These are phyloP conservation scores for Fragaria iinumae DNA, from an alignment of 306 rosid genomes.

Conservation along the genomic window DNA sequence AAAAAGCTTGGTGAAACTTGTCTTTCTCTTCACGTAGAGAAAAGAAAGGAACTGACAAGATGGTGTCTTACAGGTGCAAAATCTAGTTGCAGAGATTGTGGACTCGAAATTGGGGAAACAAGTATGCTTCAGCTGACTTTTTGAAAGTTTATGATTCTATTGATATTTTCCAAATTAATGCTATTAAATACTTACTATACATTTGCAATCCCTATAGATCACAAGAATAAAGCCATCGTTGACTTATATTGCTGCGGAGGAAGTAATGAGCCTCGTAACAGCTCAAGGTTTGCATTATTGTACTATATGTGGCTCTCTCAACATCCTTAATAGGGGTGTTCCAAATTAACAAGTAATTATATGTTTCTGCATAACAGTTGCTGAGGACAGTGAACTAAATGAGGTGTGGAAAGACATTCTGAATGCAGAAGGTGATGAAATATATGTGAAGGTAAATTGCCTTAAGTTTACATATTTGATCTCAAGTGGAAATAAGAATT, in stretches of 20 bases:
- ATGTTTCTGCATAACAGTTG: constrained; percentile 56
- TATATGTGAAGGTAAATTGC: constrained; percentile 77
- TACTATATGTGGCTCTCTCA: constrained; percentile 10
- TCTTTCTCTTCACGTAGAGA: constrained; percentile 14
- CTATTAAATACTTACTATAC: neutral
- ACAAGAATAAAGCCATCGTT: constrained; percentile 76
- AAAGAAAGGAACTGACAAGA: constrained; percentile 11
- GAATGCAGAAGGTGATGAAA: constrained; percentile 93
- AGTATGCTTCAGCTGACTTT: constrained; percentile 41
- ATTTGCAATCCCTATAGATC: constrained; percentile 47
- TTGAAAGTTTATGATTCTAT: neutral
- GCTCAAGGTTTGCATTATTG: constrained; percentile 71
- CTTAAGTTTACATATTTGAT: neutral
- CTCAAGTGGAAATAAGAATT: neutral
- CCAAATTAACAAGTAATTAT: constrained; percentile 17
- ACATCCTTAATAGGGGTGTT: neutral
- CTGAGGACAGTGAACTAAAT: constrained; percentile 74
- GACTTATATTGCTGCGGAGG: constrained; percentile 84
- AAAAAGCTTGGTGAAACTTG: neutral
- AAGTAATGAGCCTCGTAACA: constrained; percentile 96
- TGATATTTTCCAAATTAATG: neutral
- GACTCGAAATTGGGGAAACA: constrained; percentile 92
- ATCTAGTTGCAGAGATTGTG: constrained; percentile 87
- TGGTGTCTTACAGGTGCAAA: constrained; percentile 66
- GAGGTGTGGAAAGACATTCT: constrained; percentile 95